A percentile compares a stretch with the other conserved stretches of the same genome.
Conservation (phyloP, 805 yeast species). For the Metschnikowia santaceciliae region DNA sequence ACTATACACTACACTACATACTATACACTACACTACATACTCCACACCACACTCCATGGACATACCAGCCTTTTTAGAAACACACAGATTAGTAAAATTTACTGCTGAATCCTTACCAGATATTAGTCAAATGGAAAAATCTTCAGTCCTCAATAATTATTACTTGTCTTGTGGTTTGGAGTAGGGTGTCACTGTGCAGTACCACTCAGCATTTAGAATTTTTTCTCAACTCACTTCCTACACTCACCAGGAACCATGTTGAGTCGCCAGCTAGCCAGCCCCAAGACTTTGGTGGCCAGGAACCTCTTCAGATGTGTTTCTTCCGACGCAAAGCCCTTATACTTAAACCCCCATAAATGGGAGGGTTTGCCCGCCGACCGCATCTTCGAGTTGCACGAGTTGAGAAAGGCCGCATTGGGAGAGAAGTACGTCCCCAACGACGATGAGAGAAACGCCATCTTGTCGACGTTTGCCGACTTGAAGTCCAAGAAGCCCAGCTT, state of each 20-base stretch:
- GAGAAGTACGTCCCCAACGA: conserved; percentile 53
- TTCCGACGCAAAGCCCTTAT: conserved; percentile 28
- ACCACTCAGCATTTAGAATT: neutral
- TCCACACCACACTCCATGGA: too few relatives aligned
- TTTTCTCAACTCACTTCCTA: neutral
- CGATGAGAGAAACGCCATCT: conserved; percentile 60
- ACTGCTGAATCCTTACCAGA: too few relatives aligned
- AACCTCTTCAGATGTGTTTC: conserved; percentile 8
- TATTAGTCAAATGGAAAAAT: too few relatives aligned
- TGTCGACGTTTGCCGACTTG: conserved; percentile 38
- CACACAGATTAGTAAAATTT: too few relatives aligned
- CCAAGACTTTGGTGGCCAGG: neutral
- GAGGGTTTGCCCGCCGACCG: conserved; percentile 60
- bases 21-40: too few relatives aligned
- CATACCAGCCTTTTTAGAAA: too few relatives aligned
- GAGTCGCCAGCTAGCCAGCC: conserved; percentile 2
- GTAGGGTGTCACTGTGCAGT: neutral
- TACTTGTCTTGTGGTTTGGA: too few relatives aligned
- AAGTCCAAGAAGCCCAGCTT: conserved; percentile 28
- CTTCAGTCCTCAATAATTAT: too few relatives aligned
- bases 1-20: too few relatives aligned
- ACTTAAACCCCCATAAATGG: conserved; percentile 68
- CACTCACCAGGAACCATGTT: neutral
- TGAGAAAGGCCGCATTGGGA: conserved; percentile 55
- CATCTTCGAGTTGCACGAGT: conserved; percentile 56